Base-by-base conservation (phyloP, 371 early-diverging fungal species). In the Mortierella sp. region DNA sequence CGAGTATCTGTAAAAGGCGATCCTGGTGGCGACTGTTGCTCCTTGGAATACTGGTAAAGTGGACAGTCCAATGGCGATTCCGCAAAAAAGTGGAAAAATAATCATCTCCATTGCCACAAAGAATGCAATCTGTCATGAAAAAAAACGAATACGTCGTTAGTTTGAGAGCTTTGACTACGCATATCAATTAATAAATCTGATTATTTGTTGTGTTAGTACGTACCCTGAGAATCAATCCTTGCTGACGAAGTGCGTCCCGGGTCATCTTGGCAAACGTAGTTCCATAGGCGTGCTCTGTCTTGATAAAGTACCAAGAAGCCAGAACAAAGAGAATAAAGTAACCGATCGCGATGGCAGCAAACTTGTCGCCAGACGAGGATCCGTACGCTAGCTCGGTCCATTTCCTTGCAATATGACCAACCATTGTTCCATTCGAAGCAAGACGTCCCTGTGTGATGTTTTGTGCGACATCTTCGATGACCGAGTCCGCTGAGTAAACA, bases 81-180 rank as follows among this genome's bases (percentile, higher is more conserved):
- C 99, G 79, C 97, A 97, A 44, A 95, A 89, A 28, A 95, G 90
- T 9, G 99, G 99, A 81, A 98, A 98, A 34, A 94, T 65, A 7
- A 94, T 83, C 26, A 98, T 93, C 87, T 99, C 99, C 50, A 97
- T 91, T 5, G 90, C 87, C 14, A 98, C 90, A 84, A 98, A 98
- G 84, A 96, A 92, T 14, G 90, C 90, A 0, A 97, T 93, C 88
- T 84, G 63, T 44, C 4, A 19, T 10, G 42, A 14, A 31, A 31
- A 4, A 9, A 10, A 68, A 16, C 6, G 9, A 21, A 9, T 4
- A 42, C 1, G 34, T 42, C 7, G 21, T 68, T 68, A 68, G 68
- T 38, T 63, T 34, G 31, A 14, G 21, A 11, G 26, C 10, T 10
- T 13, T 16, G 28, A 4, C 9, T n/a, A 31, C 28, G 52, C 24